phyloP scores from a whole-genome alignment of 345 rosid species.

The Rhodamnia rubescens region DNA sequence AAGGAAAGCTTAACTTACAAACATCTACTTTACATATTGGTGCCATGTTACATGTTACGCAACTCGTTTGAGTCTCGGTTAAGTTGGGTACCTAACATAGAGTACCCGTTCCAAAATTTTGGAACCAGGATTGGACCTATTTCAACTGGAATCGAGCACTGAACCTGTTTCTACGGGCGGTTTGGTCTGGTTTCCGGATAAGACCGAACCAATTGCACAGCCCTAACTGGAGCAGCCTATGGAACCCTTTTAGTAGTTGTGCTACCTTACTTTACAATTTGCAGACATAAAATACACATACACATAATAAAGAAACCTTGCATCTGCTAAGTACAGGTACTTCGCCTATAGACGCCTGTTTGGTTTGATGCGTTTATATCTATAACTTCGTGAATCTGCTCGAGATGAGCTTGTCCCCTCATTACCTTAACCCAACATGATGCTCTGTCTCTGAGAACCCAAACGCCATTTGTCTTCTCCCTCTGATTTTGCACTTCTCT shows the following conservation, averaged over 20 bases:
- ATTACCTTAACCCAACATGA: neutral
- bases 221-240: neutral
- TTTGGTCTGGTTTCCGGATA: neutral
- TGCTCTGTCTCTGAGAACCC: neutral
- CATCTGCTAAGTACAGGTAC: neutral
- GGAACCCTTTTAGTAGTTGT: neutral
- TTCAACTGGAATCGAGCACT: neutral
- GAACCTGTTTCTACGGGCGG: rapidly evolving
- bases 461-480: neutral
- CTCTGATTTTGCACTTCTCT: neutral
- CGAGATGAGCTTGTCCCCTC: neutral
- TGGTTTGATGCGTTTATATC: neutral
- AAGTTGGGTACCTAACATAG: neutral
- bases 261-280: neutral
- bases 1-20: neutral
- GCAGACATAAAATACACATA: neutral
- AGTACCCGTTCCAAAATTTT: neutral
- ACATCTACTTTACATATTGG: neutral
- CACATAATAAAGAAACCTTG: neutral
- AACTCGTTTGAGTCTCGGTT: neutral
- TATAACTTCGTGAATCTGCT: neutral
- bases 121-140: neutral
- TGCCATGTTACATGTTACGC: neutral
- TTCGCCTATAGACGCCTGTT: neutral
- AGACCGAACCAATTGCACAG: neutral